Evolutionary conservation across 495 filamentous ascomycete species (phyloP), one percentile per base, ranked within the genome.

Genomic region (Apodospora peruviana): DNA sequence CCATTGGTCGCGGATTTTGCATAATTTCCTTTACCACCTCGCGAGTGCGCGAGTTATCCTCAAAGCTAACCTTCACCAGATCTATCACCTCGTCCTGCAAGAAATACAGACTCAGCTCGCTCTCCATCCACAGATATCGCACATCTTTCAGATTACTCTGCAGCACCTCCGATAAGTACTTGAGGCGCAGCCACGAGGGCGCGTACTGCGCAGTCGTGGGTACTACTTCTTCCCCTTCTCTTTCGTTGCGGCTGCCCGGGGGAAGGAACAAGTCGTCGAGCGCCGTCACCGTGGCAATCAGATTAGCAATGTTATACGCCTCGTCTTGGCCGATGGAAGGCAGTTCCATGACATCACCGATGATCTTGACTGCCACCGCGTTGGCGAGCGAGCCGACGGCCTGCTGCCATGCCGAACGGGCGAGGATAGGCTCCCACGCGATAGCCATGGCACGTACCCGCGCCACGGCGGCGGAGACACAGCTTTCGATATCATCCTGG

Each of bases 101-200:
- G 64, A 95, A 96, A 53, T 94, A 89, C 47, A 93, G 57, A 57
- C 83, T 83, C 44, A 96, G 65, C 58, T 90, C 87, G 40, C 87
- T 87, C 58, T 96, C 90, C 39, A 81, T 72, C 88, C 90, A 97
- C 42, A 96, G 65, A 59, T 80, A 95, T 60, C 82, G 82, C 53
- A 99, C 91, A 54, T 99, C 91, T 44, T 80, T 85, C 37, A 97
- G 71, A 45, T 86, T 88, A 56, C 87, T 90, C 65, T 97, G 90
- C 43, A 99, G 67, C 43, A 99, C 88, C 61, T 95, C 88, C 43
- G 82, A 75, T 17, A 99, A 69, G 59, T 89, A 96, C 58, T 93
- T 86, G 58, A 99, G 88, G 46, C 88, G 85, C 46, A 95, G 73
- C 94, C 93, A 99, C 52, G 78, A 82, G 0, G 77, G 69, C 23